A percentile compares a stretch with the other conserved stretches of the same genome.
Evolutionary conservation across 2,329 filamentous ascomycete genomes (phyloP).

Genomic region (Huntiella bhutanensis): DNA sequence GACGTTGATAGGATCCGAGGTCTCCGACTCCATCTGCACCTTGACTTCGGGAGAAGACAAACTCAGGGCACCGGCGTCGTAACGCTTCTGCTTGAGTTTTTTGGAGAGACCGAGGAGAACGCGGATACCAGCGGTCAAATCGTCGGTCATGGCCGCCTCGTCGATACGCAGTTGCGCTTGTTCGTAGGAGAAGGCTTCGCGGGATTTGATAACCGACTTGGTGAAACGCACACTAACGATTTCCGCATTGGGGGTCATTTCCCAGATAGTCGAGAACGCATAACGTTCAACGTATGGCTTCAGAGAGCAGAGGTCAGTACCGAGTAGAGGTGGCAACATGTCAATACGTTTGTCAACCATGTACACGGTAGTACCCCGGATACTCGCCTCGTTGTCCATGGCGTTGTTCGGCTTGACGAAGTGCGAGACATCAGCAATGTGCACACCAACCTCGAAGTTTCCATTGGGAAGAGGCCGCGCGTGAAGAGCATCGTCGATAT

Average conservation of each 20-base stretch:
- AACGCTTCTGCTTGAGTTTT: constrained; percentile 83
- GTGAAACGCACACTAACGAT: constrained; percentile 77
- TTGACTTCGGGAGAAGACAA: constrained; percentile 96
- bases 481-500: constrained; percentile 95
- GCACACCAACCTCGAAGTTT: constrained; percentile 88
- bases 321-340: constrained; percentile 92
- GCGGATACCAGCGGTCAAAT: constrained; percentile 78
- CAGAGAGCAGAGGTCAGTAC: constrained; percentile 86
- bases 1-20: constrained; percentile 86
- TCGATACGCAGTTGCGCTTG: constrained; percentile 89
- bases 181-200: constrained; percentile 95
- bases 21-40: constrained; percentile 72
- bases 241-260: constrained; percentile 68
- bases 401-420: constrained; percentile 94
- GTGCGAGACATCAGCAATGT: constrained; percentile 98
- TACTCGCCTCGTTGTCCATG: constrained; percentile 89
- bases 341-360: constrained; percentile 98
- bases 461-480: constrained; percentile 71
- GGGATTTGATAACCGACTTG: constrained; percentile 92
- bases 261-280: constrained; percentile 75
- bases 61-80: constrained; percentile 88
- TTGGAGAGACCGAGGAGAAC: constrained; percentile 74
- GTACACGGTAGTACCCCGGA: constrained; percentile 91
- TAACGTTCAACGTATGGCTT: constrained; percentile 96
- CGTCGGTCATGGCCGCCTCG: constrained; percentile 69